A percentile compares a stretch with the other conserved stretches of the same genome.
Conservation (phyloP, 2,329 filamentous ascomycete genomes). For the Trichoderma arundinaceum region DNA sequence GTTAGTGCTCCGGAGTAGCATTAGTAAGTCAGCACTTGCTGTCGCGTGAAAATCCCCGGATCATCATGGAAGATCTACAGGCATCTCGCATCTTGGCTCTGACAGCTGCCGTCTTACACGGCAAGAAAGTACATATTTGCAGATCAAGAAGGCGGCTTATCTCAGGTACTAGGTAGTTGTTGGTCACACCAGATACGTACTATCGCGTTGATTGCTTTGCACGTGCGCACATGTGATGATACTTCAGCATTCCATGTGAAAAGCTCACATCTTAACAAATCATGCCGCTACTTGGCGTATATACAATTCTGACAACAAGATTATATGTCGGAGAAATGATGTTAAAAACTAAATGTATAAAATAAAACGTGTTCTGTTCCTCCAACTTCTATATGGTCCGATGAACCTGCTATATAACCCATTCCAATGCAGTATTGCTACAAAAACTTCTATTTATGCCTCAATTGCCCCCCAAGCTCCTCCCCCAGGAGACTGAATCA, state of each 20-base stretch:
- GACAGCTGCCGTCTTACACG: neutral
- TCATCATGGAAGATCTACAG: neutral
- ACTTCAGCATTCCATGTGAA: no score
- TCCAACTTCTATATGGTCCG: no score
- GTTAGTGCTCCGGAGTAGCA: neutral
- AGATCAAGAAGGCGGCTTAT: neutral
- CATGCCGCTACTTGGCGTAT: no score
- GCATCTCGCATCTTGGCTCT: neutral
- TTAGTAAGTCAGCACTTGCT: neutral
- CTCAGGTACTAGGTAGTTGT: no score
- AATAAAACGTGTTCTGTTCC: no score
- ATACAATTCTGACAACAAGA: no score
- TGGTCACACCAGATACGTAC: no score
- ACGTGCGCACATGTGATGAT: no score
- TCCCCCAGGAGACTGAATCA: conserved; percentile 66
- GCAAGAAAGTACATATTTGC: neutral
- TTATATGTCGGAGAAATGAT: no score
- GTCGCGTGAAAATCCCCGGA: neutral
- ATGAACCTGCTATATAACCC: neutral
- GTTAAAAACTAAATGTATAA: no score
- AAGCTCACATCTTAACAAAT: no score
- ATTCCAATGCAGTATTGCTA: neutral
- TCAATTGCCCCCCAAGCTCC: conserved; percentile 60
- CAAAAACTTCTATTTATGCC: neutral
- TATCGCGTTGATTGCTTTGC: no score